Percentiles rank a stretch among this genome's conserved stretches.
These are phyloP conservation scores for Plantago elongata DNA, from an alignment of 257 asterid species.

Conservation along the genomic window DNA sequence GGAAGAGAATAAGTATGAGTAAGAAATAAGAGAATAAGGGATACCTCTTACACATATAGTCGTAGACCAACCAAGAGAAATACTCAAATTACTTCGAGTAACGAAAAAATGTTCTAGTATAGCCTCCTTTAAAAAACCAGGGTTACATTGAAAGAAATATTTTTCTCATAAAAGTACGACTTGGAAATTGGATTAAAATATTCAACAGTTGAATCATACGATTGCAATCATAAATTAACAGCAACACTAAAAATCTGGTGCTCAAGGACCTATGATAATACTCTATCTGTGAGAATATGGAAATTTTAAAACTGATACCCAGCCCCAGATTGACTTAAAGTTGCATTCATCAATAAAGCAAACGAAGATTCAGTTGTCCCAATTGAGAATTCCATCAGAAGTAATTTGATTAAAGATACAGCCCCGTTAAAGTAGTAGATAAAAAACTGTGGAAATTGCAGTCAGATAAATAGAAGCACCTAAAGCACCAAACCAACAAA, in stretches of 20 bases:
- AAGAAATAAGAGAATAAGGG: conserved; percentile 7
- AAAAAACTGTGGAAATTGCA: neutral
- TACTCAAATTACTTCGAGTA: conserved; percentile 11
- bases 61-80: conserved; percentile 12
- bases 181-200: too few species aligned
- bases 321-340: too few species aligned
- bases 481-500: conserved; percentile 11
- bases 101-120: conserved; percentile 6
- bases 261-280: too few species aligned
- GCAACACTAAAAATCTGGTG: too few species aligned
- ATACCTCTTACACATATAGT: neutral
- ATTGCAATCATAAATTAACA: too few species aligned
- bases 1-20: neutral
- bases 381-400: neutral
- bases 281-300: too few species aligned
- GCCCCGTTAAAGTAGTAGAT: conserved; percentile 4
- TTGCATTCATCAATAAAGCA: too few species aligned
- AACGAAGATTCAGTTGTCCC: neutral
- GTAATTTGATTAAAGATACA: neutral
- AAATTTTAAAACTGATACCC: too few species aligned
- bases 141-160: neutral
- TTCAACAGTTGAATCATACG: too few species aligned
- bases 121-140: conserved; percentile 1
- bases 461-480: conserved; percentile 1
- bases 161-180: too few species aligned